These are phyloP conservation scores for Crucibulum laeve DNA, from an alignment of 768 basidiomycete genomes.

Conservation along the genomic window DNA sequence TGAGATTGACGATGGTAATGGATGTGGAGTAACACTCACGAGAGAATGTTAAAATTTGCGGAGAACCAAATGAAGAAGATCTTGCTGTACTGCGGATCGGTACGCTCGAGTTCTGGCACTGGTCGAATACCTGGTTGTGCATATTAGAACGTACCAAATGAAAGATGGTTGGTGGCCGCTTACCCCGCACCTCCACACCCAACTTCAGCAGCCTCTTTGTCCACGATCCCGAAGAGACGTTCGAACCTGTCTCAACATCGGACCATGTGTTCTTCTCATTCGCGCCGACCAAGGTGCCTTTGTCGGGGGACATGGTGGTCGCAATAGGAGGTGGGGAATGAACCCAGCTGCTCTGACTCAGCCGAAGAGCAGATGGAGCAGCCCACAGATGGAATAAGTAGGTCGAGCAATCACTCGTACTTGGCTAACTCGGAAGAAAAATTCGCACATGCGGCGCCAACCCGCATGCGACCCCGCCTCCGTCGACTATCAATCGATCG, in stretches of 20 bases:
- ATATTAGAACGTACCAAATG: background rate
- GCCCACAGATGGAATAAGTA: no score
- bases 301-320: no score
- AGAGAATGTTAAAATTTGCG: constrained; percentile 65
- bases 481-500: background rate
- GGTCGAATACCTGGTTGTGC: constrained; percentile 48
- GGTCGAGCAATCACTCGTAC: no score
- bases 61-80: constrained; percentile 80
- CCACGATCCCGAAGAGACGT: no score
- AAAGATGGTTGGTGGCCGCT: background rate
- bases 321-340: no score
- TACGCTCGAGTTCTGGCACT: constrained; percentile 50
- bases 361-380: no score
- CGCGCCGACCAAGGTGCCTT: no score
- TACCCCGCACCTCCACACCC: constrained; percentile 32
- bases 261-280: no score
- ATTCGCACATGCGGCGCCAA: no score
- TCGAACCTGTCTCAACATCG: no score
- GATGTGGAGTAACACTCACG: constrained; percentile 22
- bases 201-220: constrained; percentile 7
- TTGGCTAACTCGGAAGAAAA: no score
- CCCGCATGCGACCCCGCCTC: background rate
- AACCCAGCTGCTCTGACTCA: no score
- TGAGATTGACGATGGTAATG: background rate
- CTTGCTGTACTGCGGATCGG: constrained; percentile 58